Base-by-base conservation (phyloP, 805 yeast genomes). In the Wickerhamomyces rabaulensis region DNA sequence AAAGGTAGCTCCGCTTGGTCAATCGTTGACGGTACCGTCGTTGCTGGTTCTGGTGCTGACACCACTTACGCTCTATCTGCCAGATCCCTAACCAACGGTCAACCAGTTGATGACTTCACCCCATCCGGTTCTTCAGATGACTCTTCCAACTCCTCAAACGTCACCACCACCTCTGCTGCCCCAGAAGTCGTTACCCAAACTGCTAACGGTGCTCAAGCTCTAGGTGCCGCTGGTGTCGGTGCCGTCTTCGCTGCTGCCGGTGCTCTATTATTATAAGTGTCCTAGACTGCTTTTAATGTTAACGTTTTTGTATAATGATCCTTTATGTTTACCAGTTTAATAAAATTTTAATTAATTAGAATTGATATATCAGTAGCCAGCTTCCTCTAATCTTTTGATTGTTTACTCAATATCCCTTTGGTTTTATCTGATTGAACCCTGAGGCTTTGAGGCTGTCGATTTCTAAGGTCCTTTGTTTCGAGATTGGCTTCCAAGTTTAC, bases 1-100 rank as follows among this genome's bases (percentile, higher is more conserved):
- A 49, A 64, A 33, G 69, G 67, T 40, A 52, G 62, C 26, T 52
- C 58, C 23, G 65, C 56, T 36, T 75, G 73, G 64, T 58, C 61
- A 33, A 75, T 75, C 31, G 20, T 22, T 19, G 67, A 71, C 47
- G 50, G 44, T 39, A 44, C 26, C 25, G 37, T 52, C 31, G 39
- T 47, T 16, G 50, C 44, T 39, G 56, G 50, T 39, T 20, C 48
- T 7, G 15, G 46, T 21, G 50, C 41, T 40, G 48, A 49, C 21
- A 40, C 50, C 40, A 16, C 53, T n/a, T 55, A 54, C 35, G 55
- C 51, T 26, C 41, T 62, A 22, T 48, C 53, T 44, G 51, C 64
- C 7, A 42, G 51, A 19, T 52, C 54, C 20, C 22, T 43, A 6
- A 22, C 44, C 13, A 22, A 43, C 12, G 65, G 66, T 53, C 39